These are phyloP conservation scores for Mucor sp. DNA, from an alignment of 371 early-diverging fungal genomes.

Conservation along the genomic window DNA sequence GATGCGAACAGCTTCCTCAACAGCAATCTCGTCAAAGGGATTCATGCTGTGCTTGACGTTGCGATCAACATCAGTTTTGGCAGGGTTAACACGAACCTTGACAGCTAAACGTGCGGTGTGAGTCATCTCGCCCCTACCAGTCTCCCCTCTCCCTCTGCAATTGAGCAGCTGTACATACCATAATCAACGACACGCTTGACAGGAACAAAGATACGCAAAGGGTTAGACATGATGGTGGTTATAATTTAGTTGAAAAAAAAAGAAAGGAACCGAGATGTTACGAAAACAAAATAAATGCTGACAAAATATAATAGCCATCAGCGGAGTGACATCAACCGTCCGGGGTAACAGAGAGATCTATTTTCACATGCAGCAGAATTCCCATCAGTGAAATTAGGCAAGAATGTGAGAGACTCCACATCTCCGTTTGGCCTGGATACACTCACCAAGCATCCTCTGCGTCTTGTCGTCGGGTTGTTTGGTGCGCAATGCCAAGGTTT, in stretches of 20 bases:
- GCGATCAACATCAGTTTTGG: constrained; percentile 91
- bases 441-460: neutral
- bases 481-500: neutral
- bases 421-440: neutral
- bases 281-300: constrained; percentile 5
- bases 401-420: neutral
- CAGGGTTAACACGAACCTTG: constrained; percentile 94
- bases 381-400: constrained; percentile 5
- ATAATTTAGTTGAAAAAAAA: neutral
- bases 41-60: constrained; percentile 98
- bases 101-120: constrained; percentile 59
- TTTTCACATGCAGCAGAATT: constrained; percentile 19
- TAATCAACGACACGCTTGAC: constrained; percentile 98
- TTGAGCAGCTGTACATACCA: constrained; percentile 38
- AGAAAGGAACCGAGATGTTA: constrained; percentile 6
- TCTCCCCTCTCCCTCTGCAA: neutral
- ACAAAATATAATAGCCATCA: constrained; percentile 1
- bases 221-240: constrained; percentile 37
- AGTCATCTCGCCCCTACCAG: neutral
- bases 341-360: neutral
- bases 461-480: neutral
- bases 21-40: constrained; percentile 98
- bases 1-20: constrained; percentile 94
- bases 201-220: constrained; percentile 84
- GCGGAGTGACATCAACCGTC: constrained; percentile 23